phyloP scores from a whole-genome alignment of 2,329 filamentous ascomycete species.

The Anthostomella pinea region DNA sequence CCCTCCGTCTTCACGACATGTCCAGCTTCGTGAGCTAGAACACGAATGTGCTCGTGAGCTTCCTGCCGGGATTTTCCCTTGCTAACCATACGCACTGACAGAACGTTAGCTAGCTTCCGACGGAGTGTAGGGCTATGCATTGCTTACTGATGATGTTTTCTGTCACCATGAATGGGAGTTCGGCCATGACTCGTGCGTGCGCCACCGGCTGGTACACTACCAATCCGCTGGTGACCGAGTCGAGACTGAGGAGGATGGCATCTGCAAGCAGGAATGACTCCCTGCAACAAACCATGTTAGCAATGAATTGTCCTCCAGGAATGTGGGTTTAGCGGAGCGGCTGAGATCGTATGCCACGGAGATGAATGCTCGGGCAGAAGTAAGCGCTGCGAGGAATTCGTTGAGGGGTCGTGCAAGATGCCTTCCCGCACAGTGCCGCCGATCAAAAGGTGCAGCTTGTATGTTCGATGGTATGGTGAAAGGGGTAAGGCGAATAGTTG shows the following conservation, averaged over 20 bases:
- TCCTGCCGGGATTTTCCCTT: slow-evolving; percentile 29
- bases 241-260: slow-evolving; percentile 62
- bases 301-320: too few relatives aligned
- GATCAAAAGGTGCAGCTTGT: too few relatives aligned
- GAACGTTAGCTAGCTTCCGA: too few relatives aligned
- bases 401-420: too few relatives aligned
- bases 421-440: neutral
- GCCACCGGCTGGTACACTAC: slow-evolving; percentile 80
- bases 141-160: slow-evolving; percentile 31
- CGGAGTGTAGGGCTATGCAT: too few relatives aligned
- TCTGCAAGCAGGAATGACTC: slow-evolving; percentile 63
- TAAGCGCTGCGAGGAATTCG: too few relatives aligned
- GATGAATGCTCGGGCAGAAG: too few relatives aligned
- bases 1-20: slow-evolving; percentile 59
- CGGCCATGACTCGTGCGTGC: slow-evolving; percentile 58
- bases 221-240: slow-evolving; percentile 66
- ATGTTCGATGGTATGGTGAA: neutral
- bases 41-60: slow-evolving; percentile 82
- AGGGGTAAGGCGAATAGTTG: neutral
- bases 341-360: too few relatives aligned
- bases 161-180: slow-evolving; percentile 79
- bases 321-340: too few relatives aligned
- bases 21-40: slow-evolving; percentile 74
- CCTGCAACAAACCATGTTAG: too few relatives aligned
- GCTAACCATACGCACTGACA: too few relatives aligned